Base-by-base conservation (phyloP, 1,284 basidiomycete genomes). In the Cryptococcus sp. region DNA sequence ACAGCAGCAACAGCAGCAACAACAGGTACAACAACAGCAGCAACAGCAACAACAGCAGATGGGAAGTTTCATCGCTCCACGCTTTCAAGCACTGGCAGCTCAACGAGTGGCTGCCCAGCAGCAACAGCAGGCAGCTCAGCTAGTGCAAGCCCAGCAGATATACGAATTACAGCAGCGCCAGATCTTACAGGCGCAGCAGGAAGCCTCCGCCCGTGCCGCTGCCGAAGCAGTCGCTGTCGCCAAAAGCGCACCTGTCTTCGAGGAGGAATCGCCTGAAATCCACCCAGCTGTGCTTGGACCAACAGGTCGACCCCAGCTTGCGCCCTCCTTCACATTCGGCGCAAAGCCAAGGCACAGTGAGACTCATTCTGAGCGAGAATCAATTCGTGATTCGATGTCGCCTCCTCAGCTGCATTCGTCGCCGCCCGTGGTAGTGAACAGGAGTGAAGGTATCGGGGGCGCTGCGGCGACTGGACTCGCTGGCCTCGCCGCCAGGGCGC, bases 271-370 rank as follows among this genome's bases (percentile, higher is more conserved):
- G 23, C 71, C 72, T 2, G 74, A 75, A 57, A 57, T 61, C 42
- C 60, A 63, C 39, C 40, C 59, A 39, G 61, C 58, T 44, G 56
- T 57, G 25, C 53, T 89, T 44, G 88, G 89, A n/a, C 87, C 89
- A 5, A 85, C 87, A 35, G 89, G 91, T 44, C 86, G 91, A 59
- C 91, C 91, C 35, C 91, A 93, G 73, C 85, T 95, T 53, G 91
- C 91, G 17, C 92, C 91, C 13, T 82, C 83, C 44, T 94, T 94
- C 79, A 90, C 88, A 81, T 94, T 94, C 75, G 92, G 91, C 52
- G 85, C 86, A 5, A 80, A 81, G 54, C 86, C 65, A 85, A 69
- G 68, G 53, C 64, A 65, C 22, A 47, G 25, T 13, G 61, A 62
- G 38, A 62, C 56, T 40, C 31, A 10, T 8, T 47, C 57, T 2